Conservation (phyloP, 73 alveolate genomes). For the Paramecium sonneborni region DNA sequence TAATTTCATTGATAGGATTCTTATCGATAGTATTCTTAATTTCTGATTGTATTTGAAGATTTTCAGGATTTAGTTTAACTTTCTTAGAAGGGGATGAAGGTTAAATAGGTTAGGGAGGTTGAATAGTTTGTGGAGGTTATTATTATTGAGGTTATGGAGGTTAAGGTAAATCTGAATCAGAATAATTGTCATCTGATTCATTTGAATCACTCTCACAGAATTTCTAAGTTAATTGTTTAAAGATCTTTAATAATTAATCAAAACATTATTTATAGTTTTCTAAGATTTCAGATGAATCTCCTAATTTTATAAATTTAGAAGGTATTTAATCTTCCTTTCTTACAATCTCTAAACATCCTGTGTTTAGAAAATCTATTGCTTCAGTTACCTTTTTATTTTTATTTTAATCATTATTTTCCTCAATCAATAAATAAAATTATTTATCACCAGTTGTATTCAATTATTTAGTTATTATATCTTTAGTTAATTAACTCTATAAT, state of each 20-base stretch:
- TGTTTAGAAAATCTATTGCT: conserved; percentile 20
- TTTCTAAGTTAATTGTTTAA: neutral
- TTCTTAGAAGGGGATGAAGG: neutral
- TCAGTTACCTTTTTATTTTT: conserved; percentile 35
- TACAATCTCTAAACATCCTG: neutral
- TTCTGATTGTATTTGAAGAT: neutral
- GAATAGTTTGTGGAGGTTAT: too few relatives aligned
- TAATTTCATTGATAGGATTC: neutral
- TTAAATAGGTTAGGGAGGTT: too few relatives aligned
- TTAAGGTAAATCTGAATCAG: neutral
- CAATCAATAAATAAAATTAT: conserved; percentile 10
- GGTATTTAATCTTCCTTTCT: conserved; percentile 32
- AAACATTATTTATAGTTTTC: conserved; percentile 23
- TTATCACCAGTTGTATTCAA: neutral
- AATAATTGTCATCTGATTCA: conserved; percentile 46
- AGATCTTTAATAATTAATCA: conserved; percentile 5
- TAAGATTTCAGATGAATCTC: neutral
- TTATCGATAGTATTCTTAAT: neutral
- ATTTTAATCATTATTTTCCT: conserved; percentile 9
- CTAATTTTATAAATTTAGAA: neutral
- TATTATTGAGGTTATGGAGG: too few relatives aligned
- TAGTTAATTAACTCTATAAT: neutral
- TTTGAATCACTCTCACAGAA: conserved; percentile 41
- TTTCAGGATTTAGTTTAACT: neutral
- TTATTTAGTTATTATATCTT: neutral